Percentiles rank a stretch among this genome's conserved stretches.
Conservation (phyloP, 2,329 filamentous ascomycete species). For the Trichophyton benhamiae region DNA sequence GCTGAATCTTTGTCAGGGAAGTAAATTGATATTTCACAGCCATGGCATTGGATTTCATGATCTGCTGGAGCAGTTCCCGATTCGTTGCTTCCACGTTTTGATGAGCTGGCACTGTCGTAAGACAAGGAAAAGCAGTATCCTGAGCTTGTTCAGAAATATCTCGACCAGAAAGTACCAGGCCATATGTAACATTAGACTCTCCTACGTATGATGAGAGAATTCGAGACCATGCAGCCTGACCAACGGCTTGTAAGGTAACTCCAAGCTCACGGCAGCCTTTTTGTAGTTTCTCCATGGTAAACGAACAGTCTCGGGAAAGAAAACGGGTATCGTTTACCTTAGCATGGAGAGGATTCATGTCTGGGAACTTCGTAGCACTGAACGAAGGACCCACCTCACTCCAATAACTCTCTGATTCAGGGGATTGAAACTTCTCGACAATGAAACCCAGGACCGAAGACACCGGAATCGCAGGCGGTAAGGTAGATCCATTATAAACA, state of each 20-base stretch:
- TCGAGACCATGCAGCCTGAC: constrained; percentile 67
- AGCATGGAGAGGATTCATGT: constrained; percentile 52
- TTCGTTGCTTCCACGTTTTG: constrained; percentile 46
- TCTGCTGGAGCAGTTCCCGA: constrained; percentile 44
- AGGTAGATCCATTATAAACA: constrained; percentile 23
- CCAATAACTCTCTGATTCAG: constrained; percentile 49
- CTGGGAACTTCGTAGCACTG: constrained; percentile 60
- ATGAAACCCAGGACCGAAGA: constrained; percentile 36
- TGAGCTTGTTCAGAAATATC: constrained; percentile 46
- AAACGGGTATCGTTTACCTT: constrained; percentile 24
- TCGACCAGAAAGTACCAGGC: constrained; percentile 66
- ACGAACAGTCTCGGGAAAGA: constrained; percentile 26
- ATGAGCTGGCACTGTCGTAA: constrained; percentile 66
- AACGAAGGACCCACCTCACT: constrained; percentile 39
- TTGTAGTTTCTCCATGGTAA: constrained; percentile 41
- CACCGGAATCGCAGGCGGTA: constrained; percentile 24
- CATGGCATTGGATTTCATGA: constrained; percentile 53
- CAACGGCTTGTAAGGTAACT: constrained; percentile 63
- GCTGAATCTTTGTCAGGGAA: constrained; percentile 59
- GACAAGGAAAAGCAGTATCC: constrained; percentile 58
- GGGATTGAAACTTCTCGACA: constrained; percentile 25
- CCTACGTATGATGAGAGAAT: constrained; percentile 66
- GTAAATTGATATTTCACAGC: constrained; percentile 60
- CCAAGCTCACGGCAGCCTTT: constrained; percentile 43
- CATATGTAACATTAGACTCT: constrained; percentile 62